A percentile compares a stretch with the other conserved stretches of the same genome.
Conservation (phyloP, 495 filamentous ascomycete genomes). For the Xylaria intraflava region DNA sequence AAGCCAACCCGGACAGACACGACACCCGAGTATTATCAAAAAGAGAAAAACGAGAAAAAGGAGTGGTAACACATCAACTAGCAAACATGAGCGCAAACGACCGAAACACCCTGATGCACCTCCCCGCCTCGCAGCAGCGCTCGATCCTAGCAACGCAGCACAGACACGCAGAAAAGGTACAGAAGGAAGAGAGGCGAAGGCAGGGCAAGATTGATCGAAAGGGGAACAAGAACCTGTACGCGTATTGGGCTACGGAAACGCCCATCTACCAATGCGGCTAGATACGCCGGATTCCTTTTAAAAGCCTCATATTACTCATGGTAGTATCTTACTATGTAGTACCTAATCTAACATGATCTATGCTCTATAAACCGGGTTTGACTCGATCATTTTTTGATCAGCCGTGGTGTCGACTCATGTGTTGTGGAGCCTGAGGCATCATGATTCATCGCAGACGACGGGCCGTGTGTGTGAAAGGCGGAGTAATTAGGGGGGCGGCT, state of each 20-base stretch:
- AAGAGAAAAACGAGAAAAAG: conserved; percentile 14
- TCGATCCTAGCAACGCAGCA: conserved; percentile 25
- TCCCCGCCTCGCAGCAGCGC: conserved; percentile 23
- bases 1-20: background rate
- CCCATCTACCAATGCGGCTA: conserved; percentile 16
- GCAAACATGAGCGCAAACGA: conserved; percentile 23
- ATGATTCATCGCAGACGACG: no score
- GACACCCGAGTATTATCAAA: conserved; percentile 12
- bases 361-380: no score
- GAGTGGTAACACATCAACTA: conserved; percentile 18
- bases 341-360: no score
- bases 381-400: no score
- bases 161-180: conserved; percentile 21
- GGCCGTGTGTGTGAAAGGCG: no score
- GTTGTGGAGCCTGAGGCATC: no score
- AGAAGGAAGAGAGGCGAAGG: conserved; percentile 18
- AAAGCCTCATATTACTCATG: no score
- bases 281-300: no score
- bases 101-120: conserved; percentile 23
- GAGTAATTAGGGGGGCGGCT: no score
- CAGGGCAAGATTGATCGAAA: conserved; percentile 18
- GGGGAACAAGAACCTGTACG: conserved; percentile 23
- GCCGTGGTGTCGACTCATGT: no score
- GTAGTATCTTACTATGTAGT: no score
- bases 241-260: conserved; percentile 16